Conservation (phyloP, 2,329 filamentous ascomycete species). For the Arthrinium puccinioides region DNA sequence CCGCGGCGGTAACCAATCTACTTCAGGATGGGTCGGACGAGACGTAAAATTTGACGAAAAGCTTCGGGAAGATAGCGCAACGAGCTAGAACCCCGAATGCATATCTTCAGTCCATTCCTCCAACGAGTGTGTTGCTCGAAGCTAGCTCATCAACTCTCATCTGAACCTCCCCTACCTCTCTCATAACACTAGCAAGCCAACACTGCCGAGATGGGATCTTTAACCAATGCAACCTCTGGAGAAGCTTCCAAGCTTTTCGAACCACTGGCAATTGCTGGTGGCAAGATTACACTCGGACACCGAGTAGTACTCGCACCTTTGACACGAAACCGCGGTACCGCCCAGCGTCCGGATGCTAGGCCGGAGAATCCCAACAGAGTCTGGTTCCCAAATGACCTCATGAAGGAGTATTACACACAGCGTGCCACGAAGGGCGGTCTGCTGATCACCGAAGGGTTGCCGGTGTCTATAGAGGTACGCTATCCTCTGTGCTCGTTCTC, state of each 20-base stretch:
- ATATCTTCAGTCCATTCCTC: no score
- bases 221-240: no score
- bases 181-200: no score
- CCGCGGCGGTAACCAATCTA: no score
- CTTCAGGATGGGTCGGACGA: no score
- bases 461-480: constrained; percentile 32
- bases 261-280: constrained; percentile 29
- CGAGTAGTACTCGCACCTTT: constrained; percentile 44
- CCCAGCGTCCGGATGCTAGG: constrained; percentile 31
- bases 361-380: constrained; percentile 40
- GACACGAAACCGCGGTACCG: constrained; percentile 44
- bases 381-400: constrained; percentile 37
- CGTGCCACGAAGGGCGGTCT: constrained; percentile 32
- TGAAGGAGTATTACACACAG: constrained; percentile 33
- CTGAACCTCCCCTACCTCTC: no score
- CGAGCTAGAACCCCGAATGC: no score
- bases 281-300: constrained; percentile 40
- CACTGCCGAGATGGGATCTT: no score
- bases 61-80: no score
- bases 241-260: constrained; percentile 29
- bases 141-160: no score
- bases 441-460: constrained; percentile 37
- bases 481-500: constrained; percentile 6
- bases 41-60: no score
- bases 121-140: no score